phyloP scores from a whole-genome alignment of 805 yeast genomes.

The Ogataea paraovalis region DNA sequence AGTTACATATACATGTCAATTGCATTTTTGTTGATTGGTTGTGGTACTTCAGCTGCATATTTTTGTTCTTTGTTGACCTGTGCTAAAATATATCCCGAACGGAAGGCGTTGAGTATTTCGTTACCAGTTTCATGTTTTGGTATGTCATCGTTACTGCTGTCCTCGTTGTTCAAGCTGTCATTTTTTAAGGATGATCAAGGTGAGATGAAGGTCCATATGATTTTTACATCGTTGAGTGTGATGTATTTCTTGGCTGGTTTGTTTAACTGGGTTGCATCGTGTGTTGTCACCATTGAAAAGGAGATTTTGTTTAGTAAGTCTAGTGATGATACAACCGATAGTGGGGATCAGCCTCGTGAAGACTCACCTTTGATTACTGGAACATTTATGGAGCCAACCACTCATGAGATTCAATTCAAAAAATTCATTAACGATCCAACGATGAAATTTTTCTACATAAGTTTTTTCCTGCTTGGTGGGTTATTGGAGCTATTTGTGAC shows the following conservation, averaged over 20 bases:
- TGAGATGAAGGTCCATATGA: conserved; percentile 42
- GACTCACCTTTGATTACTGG: conserved; percentile 32
- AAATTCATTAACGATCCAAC: conserved; percentile 46
- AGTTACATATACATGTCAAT: conserved; percentile 37
- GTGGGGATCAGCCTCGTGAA: conserved; percentile 18
- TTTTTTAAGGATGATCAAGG: conserved; percentile 31
- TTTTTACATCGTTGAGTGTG: conserved; percentile 49
- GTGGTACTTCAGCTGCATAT: conserved; percentile 69
- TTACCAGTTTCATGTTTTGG: conserved; percentile 90
- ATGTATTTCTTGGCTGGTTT: conserved; percentile 55
- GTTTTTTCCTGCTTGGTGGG: conserved; percentile 68
- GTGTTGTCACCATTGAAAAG: conserved; percentile 57
- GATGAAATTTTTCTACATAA: conserved; percentile 56
- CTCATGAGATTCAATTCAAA: conserved; percentile 26
- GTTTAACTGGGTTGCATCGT: conserved; percentile 59
- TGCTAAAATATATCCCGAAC: conserved; percentile 76
- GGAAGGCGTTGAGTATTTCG: conserved; percentile 77
- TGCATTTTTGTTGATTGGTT: conserved; percentile 58
- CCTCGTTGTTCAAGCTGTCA: conserved; percentile 50
- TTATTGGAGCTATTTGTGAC: conserved; percentile 82
- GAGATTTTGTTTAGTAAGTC: conserved; percentile 38
- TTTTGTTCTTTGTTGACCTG: conserved; percentile 73
- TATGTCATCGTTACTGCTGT: conserved; percentile 67
- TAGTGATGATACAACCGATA: conserved; percentile 6
- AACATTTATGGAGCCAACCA: conserved; percentile 24